These are phyloP conservation scores for Vitis hybrid DNA, from an alignment of 177 flowering plant genomes.

Conservation along the genomic window DNA sequence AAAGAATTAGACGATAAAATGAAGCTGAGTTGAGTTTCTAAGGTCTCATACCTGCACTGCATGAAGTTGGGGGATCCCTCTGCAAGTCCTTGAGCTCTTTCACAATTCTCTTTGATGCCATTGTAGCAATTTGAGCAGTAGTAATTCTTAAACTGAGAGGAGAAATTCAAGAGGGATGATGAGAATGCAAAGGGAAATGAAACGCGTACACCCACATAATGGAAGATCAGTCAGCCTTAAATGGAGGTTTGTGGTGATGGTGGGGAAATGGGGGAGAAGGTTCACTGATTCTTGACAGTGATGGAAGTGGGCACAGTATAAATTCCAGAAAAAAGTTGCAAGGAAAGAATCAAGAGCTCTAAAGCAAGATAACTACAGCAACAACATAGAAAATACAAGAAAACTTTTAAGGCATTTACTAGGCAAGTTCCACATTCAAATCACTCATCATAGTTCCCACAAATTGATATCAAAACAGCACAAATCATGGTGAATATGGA, in stretches of 20 bases:
- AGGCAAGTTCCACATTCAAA: no score
- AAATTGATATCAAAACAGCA: not conserved
- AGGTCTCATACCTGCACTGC: slow-evolving; percentile 60
- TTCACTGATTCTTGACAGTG: slow-evolving; percentile 21
- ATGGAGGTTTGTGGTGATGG: slow-evolving; percentile 8
- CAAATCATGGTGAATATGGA: not conserved
- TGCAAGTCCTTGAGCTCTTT: slow-evolving; percentile 78
- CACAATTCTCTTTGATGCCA: slow-evolving; percentile 70
- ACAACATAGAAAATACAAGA: no score
- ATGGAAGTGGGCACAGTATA: slow-evolving; percentile 40
- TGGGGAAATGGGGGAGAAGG: slow-evolving; percentile 9
- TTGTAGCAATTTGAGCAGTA: slow-evolving; percentile 13
- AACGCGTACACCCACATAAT: slow-evolving; percentile 5
- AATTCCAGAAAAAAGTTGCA: slow-evolving; percentile 25
- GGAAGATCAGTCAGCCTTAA: slow-evolving; percentile 6
- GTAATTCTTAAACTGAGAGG: not conserved
- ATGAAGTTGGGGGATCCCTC: slow-evolving; percentile 80
- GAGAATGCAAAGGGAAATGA: not conserved
- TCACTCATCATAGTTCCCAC: no score
- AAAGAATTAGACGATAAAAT: not conserved
- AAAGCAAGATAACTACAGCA: not conserved
- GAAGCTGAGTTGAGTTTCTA: not conserved
- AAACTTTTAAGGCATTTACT: no score
- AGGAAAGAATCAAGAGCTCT: slow-evolving; percentile 11
- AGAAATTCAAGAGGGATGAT: not conserved